Conservation (phyloP, 768 basidiomycete genomes). For the Gymnopilus dilepis region DNA sequence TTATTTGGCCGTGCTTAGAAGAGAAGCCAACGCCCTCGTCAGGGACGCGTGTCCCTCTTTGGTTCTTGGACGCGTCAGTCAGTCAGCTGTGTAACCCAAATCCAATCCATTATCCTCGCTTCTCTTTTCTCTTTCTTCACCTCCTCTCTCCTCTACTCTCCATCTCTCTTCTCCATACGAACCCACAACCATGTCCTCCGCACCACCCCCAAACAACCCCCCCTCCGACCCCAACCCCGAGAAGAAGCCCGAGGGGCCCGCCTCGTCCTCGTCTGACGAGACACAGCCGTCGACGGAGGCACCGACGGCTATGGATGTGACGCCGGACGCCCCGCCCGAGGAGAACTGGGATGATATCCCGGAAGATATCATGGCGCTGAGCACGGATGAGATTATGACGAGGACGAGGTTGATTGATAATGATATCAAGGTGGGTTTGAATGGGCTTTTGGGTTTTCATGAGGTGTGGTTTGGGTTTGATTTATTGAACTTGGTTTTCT, state of each 20-base stretch:
- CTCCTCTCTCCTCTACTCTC: no score
- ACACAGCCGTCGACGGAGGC: constrained; percentile 36
- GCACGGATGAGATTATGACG: constrained; percentile 87
- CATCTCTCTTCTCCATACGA: no score
- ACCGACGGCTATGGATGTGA: constrained; percentile 68
- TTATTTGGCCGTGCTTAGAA: constrained; percentile 37
- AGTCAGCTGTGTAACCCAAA: constrained; percentile 12
- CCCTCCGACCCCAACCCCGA: constrained; percentile 53
- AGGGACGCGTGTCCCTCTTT: constrained; percentile 42
- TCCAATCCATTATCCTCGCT: constrained; percentile 11
- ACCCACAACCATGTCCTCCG: constrained; percentile 68
- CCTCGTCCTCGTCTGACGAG: constrained; percentile 37
- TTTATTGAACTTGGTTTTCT: not conserved
- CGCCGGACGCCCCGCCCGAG: constrained; percentile 69
- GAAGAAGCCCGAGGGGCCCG: constrained; percentile 54
- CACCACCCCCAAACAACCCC: constrained; percentile 57
- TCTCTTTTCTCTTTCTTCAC: not conserved
- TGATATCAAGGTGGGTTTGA: constrained; percentile 79
- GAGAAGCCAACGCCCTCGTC: constrained; percentile 23
- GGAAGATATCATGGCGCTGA: constrained; percentile 77
- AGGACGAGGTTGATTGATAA: constrained; percentile 95
- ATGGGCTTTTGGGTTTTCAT: not conserved
- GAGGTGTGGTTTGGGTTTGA: no score
- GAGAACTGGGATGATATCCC: constrained; percentile 94
- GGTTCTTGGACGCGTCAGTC: constrained; percentile 34